A percentile compares a stretch with the other conserved stretches of the same genome.
Conservation (phyloP, 257 asterid genomes). For the Solanum habrochaites region DNA sequence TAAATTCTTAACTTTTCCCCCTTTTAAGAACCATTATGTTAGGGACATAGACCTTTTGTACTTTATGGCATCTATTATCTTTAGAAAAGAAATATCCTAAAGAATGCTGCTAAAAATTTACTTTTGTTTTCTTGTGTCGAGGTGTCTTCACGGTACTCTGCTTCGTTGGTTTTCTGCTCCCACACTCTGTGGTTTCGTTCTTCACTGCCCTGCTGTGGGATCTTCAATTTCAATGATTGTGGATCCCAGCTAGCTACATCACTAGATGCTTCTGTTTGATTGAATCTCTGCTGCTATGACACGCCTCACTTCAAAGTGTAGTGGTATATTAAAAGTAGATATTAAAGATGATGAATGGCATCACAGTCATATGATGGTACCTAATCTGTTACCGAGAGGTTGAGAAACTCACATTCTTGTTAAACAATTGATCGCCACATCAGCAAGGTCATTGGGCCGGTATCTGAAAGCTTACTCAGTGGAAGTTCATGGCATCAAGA, state of each 20-base stretch:
- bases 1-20: background rate
- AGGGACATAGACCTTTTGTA: constrained; percentile 5
- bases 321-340: constrained; percentile 37
- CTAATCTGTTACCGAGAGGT: constrained; percentile 21
- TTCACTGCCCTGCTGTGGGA: constrained; percentile 75
- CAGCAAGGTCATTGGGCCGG: background rate
- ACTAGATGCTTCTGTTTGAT: constrained; percentile 73
- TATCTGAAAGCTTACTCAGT: background rate
- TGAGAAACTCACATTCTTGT: constrained; percentile 1
- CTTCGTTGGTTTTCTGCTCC: constrained; percentile 90
- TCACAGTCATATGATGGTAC: constrained; percentile 58
- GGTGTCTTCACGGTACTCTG: constrained; percentile 86
- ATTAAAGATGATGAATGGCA: constrained; percentile 42
- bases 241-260: constrained; percentile 82
- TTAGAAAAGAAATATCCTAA: constrained; percentile 8
- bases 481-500: background rate
- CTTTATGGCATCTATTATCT: constrained; percentile 24
- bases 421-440: background rate
- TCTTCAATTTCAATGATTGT: constrained; percentile 83
- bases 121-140: constrained; percentile 69
- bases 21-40: background rate
- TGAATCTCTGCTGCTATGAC: constrained; percentile 61
- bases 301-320: constrained; percentile 45
- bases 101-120: constrained; percentile 41
- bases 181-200: constrained; percentile 77